Percentiles rank a stretch among this genome's conserved stretches.
phyloP scores from a whole-genome alignment of 495 filamentous ascomycete genomes.

The Penicillium coprophilum region DNA sequence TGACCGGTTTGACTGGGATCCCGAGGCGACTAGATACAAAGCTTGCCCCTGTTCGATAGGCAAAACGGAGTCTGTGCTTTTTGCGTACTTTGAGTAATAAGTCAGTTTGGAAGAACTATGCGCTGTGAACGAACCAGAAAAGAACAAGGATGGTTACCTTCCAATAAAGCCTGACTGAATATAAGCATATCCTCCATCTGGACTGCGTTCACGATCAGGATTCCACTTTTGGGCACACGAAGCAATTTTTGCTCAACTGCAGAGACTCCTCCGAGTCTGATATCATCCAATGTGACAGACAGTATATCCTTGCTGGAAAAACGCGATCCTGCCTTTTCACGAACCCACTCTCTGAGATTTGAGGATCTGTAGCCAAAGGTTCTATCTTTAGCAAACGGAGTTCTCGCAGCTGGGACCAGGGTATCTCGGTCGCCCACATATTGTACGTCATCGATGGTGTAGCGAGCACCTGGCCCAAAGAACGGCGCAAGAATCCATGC shows the following conservation, averaged over 20 bases:
- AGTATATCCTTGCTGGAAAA: neutral
- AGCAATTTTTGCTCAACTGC: constrained; percentile 2
- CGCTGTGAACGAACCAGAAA: neutral
- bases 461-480: constrained; percentile 1
- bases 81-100: neutral
- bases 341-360: constrained; percentile 4
- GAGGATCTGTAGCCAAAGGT: constrained; percentile 4
- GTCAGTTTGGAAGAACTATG: neutral
- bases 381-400: neutral
- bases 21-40: constrained; percentile 2
- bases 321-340: constrained; percentile 3
- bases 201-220: neutral
- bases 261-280: neutral
- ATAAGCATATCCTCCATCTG: constrained; percentile 3
- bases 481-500: constrained; percentile 3
- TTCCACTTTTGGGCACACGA: neutral
- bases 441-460: constrained; percentile 1
- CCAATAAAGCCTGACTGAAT: constrained; percentile 1
- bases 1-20: neutral
- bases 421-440: constrained; percentile 1
- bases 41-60: constrained; percentile 1
- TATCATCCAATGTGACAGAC: neutral
- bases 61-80: neutral
- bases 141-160: constrained; percentile 1
- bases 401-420: neutral